Evolutionary conservation across 441 rosid genomes (phyloP).

Genomic region (Pelargonium australe): DNA sequence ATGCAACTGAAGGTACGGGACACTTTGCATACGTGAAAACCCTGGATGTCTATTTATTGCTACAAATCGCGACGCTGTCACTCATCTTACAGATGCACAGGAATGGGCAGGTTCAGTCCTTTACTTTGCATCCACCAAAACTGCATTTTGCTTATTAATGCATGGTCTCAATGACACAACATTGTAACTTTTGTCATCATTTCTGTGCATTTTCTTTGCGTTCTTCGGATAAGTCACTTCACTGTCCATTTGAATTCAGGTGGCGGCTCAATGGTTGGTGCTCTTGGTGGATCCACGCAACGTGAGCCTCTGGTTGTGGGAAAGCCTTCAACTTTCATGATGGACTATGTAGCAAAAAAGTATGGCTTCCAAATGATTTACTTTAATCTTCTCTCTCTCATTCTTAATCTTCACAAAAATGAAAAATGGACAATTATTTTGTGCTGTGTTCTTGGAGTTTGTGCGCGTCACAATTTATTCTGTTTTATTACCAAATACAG

Average conservation of each 20-base stretch:
- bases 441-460: no score
- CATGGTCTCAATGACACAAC: background rate
- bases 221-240: background rate
- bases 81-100: conserved; percentile 80
- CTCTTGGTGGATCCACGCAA: conserved; percentile 57
- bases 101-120: conserved; percentile 67
- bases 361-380: conserved; percentile 26
- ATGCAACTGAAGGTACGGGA: conserved; percentile 48
- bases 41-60: conserved; percentile 74
- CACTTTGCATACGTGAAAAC: conserved; percentile 68
- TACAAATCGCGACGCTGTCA: conserved; percentile 72
- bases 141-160: background rate
- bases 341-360: conserved; percentile 80
- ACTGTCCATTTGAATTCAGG: conserved; percentile 32
- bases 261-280: conserved; percentile 84
- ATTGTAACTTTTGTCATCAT: background rate
- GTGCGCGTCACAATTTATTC: no score
- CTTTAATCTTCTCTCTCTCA: background rate
- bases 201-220: background rate
- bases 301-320: conserved; percentile 69
- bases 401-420: background rate
- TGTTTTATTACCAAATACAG: no score
- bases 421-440: no score
- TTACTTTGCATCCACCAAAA: background rate
- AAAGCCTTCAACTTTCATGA: conserved; percentile 79